A percentile compares a stretch with the other conserved stretches of the same genome.
These are phyloP conservation scores for Zygoascus hellenicus DNA, from an alignment of 1,139 yeast species.

Conservation along the genomic window DNA sequence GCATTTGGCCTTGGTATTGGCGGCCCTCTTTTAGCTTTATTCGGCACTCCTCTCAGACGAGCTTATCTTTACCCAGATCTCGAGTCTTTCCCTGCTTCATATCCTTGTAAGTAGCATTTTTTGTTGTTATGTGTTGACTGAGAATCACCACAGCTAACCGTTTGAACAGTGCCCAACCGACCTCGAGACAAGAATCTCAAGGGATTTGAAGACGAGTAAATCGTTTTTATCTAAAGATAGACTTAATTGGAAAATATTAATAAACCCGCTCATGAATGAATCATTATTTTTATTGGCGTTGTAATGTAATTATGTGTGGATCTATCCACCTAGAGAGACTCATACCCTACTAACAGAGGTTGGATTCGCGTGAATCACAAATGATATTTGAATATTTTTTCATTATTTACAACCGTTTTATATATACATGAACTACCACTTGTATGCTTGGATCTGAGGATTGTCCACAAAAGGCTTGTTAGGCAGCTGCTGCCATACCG, in stretches of 20 bases:
- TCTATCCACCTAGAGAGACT: background rate
- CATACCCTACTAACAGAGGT: no score
- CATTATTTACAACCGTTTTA: no score
- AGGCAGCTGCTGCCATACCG: conserved; percentile 27
- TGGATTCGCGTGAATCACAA: no score
- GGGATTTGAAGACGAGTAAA: conserved; percentile 33
- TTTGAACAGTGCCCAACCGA: conserved; percentile 30
- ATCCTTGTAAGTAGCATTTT: conserved; percentile 43
- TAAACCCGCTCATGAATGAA: no score
- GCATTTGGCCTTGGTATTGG: conserved; percentile 61
- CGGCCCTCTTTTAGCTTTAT: conserved; percentile 58
- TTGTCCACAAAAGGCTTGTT: conserved; percentile 26
- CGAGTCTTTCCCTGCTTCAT: conserved; percentile 59
- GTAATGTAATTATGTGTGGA: background rate
- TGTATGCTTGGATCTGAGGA: conserved; percentile 27
- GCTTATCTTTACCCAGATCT: conserved; percentile 63
- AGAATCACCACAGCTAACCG: conserved; percentile 8
- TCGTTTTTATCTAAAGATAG: no score
- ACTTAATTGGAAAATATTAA: no score
- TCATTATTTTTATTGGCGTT: background rate
- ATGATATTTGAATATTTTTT: no score
- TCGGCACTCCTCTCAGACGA: conserved; percentile 65
- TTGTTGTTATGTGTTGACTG: background rate
- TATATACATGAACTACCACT: conserved; percentile 27
- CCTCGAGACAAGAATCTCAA: conserved; percentile 30